Base-by-base conservation (phyloP, 176 grass and related monocot species). In the Alloteropsis semialata region DNA sequence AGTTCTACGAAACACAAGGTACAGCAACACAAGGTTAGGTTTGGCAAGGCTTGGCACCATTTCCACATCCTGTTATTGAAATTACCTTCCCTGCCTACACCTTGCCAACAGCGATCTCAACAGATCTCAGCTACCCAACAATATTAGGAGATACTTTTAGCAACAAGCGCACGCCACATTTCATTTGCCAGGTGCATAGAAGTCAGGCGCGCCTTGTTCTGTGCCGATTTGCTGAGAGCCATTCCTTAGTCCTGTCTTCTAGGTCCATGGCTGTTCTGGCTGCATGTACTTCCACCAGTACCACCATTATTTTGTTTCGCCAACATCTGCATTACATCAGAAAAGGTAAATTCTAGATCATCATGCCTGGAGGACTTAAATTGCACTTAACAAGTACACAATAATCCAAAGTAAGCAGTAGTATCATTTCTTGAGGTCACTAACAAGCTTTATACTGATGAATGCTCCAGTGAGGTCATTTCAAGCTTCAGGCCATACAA, bases 261-360 rank as follows among this genome's bases (percentile, higher is more conserved):
- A 46, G 72, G 11, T 10, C 71, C 36, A 12, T 54, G 55, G 21
- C 11, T 21, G 45, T 37, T 85, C 54, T 64, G 78, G 21, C n/a
- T 33, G 44, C 72, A 58, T 46, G 71, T 65, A 34, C 87, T 86
- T 34, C 45, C 37, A 12, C 64, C 37, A 18, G 28, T 18, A 65
- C 45, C 65, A 10, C 36, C 5, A 55, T 24, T 61, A 24, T 64
- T 76, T 29, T 85, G 33, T 76, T 77, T 72, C 1, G n/a, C 45
- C 44, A 53, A 50, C 22, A 44, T 46, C 88, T 89, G 77, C 82
- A 85, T 42, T 81, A 39, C 62, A 81, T 37, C 64, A 89, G 57
- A 22, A 63, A 56, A 62, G 33, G 25, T 22, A 69, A 85, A 34
- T 2, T 24, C 54, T 8, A 70, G 60, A 43, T 22, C 79, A 72